A percentile compares a stretch with the other conserved stretches of the same genome.
Evolutionary conservation across 106 monocot genomes (phyloP).

Genomic region (Dendrobium chrysotoxum): DNA sequence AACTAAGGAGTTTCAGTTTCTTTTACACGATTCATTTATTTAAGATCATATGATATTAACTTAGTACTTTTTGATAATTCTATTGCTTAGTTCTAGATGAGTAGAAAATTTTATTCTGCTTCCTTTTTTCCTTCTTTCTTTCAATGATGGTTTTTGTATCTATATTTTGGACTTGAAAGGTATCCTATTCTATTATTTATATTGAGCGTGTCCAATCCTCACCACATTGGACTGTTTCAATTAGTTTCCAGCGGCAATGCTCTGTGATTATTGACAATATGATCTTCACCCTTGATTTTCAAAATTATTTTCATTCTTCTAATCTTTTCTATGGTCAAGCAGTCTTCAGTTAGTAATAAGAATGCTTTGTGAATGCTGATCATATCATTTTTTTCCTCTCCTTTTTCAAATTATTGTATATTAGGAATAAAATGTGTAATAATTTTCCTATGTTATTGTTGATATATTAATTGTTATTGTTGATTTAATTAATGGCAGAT

Average conservation of each 20-base stretch:
- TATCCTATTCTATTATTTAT: not conserved
- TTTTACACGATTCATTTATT: too few species aligned
- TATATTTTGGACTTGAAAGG: not conserved
- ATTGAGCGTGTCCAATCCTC: not conserved
- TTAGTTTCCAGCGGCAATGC: not conserved
- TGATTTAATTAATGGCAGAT: conserved; percentile 30
- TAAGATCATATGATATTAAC: too few species aligned
- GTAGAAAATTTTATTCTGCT: too few species aligned
- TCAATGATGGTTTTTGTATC: not conserved
- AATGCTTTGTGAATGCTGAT: not conserved
- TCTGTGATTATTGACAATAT: not conserved
- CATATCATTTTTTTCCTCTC: not conserved
- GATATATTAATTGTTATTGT: not conserved
- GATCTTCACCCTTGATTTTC: not conserved
- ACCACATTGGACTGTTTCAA: not conserved
- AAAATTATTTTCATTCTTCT: not conserved
- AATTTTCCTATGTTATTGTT: not conserved
- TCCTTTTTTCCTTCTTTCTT: too few species aligned
- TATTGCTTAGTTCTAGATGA: too few species aligned
- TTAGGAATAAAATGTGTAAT: not conserved
- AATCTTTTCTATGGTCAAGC: not conserved
- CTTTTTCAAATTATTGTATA: not conserved
- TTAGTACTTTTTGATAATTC: too few species aligned
- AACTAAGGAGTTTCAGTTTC: too few species aligned
- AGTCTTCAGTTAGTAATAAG: not conserved